These are phyloP conservation scores for Russula vinacea DNA, from an alignment of 768 basidiomycete genomes.

Conservation along the genomic window DNA sequence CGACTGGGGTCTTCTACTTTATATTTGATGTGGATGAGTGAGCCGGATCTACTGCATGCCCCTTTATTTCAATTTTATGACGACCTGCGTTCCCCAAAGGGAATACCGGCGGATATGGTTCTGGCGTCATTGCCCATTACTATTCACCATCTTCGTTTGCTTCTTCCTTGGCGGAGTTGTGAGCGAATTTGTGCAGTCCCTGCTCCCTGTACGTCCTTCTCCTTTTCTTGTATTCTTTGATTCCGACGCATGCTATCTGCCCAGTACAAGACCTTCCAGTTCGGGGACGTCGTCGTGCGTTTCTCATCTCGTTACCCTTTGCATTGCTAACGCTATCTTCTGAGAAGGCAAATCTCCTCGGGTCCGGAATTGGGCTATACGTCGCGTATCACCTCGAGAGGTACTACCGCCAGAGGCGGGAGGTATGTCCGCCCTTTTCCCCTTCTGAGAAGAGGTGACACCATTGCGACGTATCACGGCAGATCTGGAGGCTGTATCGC, in stretches of 20 bases:
- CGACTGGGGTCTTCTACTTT: constrained; percentile 82
- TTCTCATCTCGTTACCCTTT: not conserved
- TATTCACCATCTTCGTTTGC: constrained; percentile 67
- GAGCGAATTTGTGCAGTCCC: constrained; percentile 77
- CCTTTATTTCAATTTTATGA: not conserved
- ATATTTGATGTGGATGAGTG: constrained; percentile 87
- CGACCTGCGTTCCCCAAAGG: constrained; percentile 39
- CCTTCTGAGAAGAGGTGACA: not conserved
- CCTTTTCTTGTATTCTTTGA: not conserved
- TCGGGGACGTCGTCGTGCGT: constrained; percentile 68
- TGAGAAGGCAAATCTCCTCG: constrained; percentile 70
- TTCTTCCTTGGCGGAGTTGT: constrained; percentile 78
- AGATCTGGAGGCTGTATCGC: constrained; percentile 78
- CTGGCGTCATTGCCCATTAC: constrained; percentile 70
- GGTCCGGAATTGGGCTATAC: constrained; percentile 66
- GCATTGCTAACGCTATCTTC: not conserved
- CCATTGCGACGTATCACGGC: not conserved
- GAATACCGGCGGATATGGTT: constrained; percentile 81
- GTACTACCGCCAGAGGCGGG: constrained; percentile 74
- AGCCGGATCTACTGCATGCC: constrained; percentile 34
- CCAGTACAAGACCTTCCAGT: constrained; percentile 69
- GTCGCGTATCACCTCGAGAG: constrained; percentile 65
- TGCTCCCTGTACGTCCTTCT: constrained; percentile 55
- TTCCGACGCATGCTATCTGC: not conserved
- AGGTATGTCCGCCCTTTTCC: constrained; percentile 45